These are phyloP conservation scores for Neospermospora avenae DNA, from an alignment of 2,329 filamentous ascomycete genomes.

Conservation along the genomic window DNA sequence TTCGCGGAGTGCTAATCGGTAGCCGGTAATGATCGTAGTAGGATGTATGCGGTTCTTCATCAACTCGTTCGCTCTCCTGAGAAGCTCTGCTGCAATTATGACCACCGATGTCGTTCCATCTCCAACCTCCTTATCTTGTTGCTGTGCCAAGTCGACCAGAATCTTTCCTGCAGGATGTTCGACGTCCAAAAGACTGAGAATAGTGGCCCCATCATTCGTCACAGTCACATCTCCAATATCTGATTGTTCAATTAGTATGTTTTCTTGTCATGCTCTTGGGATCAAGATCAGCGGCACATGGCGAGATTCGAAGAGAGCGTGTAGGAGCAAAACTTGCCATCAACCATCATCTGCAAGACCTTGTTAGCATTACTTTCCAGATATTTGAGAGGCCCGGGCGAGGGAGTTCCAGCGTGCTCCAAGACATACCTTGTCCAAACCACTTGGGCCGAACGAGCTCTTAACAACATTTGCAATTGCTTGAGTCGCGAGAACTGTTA, in stretches of 20 bases:
- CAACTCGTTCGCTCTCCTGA: constrained; percentile 91
- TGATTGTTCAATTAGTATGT: constrained; percentile 35
- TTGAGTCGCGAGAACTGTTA: constrained; percentile 82
- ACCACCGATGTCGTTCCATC: constrained; percentile 98
- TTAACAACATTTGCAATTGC: constrained; percentile 99
- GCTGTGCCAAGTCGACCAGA: constrained; percentile 92
- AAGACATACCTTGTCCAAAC: constrained; percentile 69
- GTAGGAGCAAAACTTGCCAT: constrained; percentile 46
- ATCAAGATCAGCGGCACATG: too few relatives aligned
- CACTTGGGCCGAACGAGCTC: constrained; percentile 95
- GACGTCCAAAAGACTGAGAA: constrained; percentile 90
- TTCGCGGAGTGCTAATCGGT: constrained; percentile 90
- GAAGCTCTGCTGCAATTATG: constrained; percentile 91
- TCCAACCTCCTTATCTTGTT: constrained; percentile 98
- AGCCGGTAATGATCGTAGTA: constrained; percentile 98
- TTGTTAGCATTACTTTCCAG: not conserved
- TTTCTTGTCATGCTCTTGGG: not conserved
- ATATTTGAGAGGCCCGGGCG: not conserved
- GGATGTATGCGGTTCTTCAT: constrained; percentile 99
- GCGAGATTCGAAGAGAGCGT: too few relatives aligned
- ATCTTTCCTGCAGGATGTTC: constrained; percentile 99
- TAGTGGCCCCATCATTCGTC: constrained; percentile 97
- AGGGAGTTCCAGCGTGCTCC: not conserved
- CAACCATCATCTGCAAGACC: constrained; percentile 92
- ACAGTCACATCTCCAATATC: constrained; percentile 78